Conservation (phyloP, 2,329 filamentous ascomycete genomes). For the Fusarium zealandicum region DNA sequence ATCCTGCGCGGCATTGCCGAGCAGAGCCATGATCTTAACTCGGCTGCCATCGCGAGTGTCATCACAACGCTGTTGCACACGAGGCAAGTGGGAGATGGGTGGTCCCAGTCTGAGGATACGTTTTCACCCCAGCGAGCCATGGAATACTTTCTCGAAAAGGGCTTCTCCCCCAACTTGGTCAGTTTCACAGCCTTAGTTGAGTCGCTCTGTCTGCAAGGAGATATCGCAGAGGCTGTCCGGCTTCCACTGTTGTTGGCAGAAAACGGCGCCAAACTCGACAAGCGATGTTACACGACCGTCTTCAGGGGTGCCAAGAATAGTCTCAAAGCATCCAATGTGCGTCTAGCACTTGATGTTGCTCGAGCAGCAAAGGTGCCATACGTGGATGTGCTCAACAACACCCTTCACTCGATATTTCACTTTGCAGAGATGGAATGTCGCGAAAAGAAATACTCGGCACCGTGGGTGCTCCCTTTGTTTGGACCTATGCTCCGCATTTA, state of each 20-base stretch:
- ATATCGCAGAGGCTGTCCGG: slow-evolving; percentile 47
- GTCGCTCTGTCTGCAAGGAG: slow-evolving; percentile 67
- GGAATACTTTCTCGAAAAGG: slow-evolving; percentile 61
- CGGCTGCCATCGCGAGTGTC: slow-evolving; percentile 56
- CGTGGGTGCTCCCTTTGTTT: slow-evolving; percentile 52
- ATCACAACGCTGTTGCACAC: slow-evolving; percentile 66
- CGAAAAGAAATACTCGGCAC: slow-evolving; percentile 39
- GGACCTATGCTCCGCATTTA: slow-evolving; percentile 58
- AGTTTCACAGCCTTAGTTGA: slow-evolving; percentile 73
- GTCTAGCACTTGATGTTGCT: slow-evolving; percentile 46
- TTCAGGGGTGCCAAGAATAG: slow-evolving; percentile 72
- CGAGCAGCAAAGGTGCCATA: slow-evolving; percentile 58
- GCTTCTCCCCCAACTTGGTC: slow-evolving; percentile 67
- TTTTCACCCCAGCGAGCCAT: slow-evolving; percentile 46
- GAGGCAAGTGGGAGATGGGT: slow-evolving; percentile 29
- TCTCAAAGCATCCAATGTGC: slow-evolving; percentile 61
- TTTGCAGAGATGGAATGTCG: slow-evolving; percentile 52
- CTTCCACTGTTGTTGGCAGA: slow-evolving; percentile 46
- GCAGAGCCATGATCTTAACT: slow-evolving; percentile 54
- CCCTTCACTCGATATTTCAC: slow-evolving; percentile 58
- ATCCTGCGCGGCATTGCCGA: slow-evolving; percentile 51
- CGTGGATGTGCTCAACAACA: slow-evolving; percentile 47
- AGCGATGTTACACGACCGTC: slow-evolving; percentile 71
- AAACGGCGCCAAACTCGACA: slow-evolving; percentile 66
- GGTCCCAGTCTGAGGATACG: slow-evolving; percentile 23